Conservation (phyloP, 768 basidiomycete genomes). For the Termitomyces sp. region DNA sequence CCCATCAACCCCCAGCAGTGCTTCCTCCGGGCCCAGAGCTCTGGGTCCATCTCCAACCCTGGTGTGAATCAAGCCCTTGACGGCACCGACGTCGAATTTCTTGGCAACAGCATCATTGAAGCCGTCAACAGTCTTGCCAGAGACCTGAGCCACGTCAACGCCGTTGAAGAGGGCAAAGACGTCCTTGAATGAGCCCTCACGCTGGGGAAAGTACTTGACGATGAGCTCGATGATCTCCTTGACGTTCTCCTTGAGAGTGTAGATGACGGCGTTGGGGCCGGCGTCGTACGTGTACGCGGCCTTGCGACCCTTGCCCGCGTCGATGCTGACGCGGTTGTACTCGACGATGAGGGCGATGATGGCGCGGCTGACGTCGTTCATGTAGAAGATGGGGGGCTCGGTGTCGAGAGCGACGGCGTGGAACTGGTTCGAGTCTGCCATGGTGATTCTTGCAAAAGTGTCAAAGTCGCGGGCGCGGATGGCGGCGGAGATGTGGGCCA, state of each 20-base stretch:
- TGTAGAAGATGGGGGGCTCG: constrained; percentile 96
- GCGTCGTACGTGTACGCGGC: constrained; percentile 99
- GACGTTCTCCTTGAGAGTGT: constrained; percentile 75
- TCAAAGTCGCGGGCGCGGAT: constrained; percentile 83
- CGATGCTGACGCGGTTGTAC: constrained; percentile 79
- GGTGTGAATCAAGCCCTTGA: constrained; percentile 91
- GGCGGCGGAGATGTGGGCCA: constrained; percentile 78
- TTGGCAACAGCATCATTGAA: constrained; percentile 81
- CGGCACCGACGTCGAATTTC: constrained; percentile 69
- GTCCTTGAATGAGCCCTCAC: constrained; percentile 68
- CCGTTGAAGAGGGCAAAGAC: constrained; percentile 60
- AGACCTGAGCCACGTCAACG: constrained; percentile 28
- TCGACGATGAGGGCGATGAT: constrained; percentile 91
- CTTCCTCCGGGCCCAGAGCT: constrained; percentile 56
- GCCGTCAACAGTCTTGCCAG: constrained; percentile 57
- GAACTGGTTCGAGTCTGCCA: constrained; percentile 98
- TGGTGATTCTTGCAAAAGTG: constrained; percentile 86
- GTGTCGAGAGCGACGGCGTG: constrained; percentile 98
- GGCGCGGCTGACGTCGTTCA: constrained; percentile 96
- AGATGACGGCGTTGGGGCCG: constrained; percentile 98
- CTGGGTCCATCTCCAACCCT: constrained; percentile 90
- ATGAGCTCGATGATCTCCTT: constrained; percentile 76
- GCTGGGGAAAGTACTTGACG: constrained; percentile 83
- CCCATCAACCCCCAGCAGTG: constrained; percentile 66
- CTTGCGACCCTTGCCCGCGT: constrained; percentile 52